Base-by-base conservation (phyloP, 2,329 filamentous ascomycete species). In the Pseudocercospora macadamiae region DNA sequence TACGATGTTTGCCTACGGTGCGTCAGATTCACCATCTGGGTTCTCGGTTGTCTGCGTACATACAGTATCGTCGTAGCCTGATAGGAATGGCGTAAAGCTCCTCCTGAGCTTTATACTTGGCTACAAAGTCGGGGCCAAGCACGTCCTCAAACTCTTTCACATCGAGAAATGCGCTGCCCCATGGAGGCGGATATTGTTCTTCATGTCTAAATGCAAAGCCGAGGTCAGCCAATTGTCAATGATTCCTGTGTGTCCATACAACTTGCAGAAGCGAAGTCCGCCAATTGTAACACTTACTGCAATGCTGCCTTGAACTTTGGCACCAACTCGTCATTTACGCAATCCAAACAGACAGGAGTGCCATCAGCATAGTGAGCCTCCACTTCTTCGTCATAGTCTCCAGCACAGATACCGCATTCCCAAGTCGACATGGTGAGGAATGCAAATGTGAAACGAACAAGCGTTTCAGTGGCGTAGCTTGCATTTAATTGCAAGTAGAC, bases 71-170 rank as follows among this genome's bases (percentile, higher is more conserved):
- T 8, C 49, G 30, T n/a, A 19, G 6, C 18, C 39, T 37, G 12
- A 37, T 6, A 16, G 49, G 49, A 9, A 53, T 37, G 9, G n/a
- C 19, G 14, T 53, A 39, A 18, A 37, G 21, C 25, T 39, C 16
- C 16, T 19, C 49, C 16, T 36, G 28, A 30, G 14, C 5, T 21
- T 12, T 36, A 25, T 53, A 53, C 32, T 37, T 37, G 28, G 7
- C n/a, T 2, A 53, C 49, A 37, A 53, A 53, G n/a, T 37, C 32
- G 3, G 19, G 28, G 16, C 49, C 49, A 16, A 53, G 30, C 16
- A 53, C 32, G 25, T 53, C 32, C 25, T 53, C 49, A 21, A 53
- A 53, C 5, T 34, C 26, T 23, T 14, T 23, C 16, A 53, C 49
- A 53, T 53, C 49, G 32, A 53, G 28, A 6, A 12, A 37, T 12